Base-by-base conservation (phyloP, 2,329 filamentous ascomycete species). In the Colletotrichum aenigma region DNA sequence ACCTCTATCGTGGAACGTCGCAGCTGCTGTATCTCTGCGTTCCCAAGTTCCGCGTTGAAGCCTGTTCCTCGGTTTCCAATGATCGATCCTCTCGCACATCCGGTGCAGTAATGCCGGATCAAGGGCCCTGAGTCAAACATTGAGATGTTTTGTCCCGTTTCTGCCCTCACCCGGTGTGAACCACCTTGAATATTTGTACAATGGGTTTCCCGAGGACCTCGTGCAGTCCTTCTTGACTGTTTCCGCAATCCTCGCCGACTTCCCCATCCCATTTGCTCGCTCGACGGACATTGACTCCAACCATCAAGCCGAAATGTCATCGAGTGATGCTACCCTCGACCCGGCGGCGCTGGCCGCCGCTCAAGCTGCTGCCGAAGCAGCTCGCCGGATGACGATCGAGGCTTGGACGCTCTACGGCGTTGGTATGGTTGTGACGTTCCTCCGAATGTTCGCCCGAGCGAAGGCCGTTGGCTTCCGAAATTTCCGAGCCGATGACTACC, bases 391-490 rank as follows among this genome's bases (percentile, higher is more conserved):
- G 15, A 72, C 68, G 6, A 77, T 76, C 16, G 81, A 83, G 70
- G 74, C 78, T 9, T 82, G 81, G 80, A 81, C 81, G 8, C 71
- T 84, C 1, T 82, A 82, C 36, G 72, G 75, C 1, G 71, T 83
- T 26, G 81, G 79, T 4, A 71, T 83, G 38, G 55, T 77, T 3
- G 74, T 81, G 10, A 82, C 82, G 1, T 38, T 78, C 10, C 65
- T 84, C 7, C 76, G 82, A 7, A 83, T 82, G 2, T 84, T 82
- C 70, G 80, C 82, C 21, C 79, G 82, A 8, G 70, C 80, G 16
- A 79, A 78, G 4, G 76, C 77, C 1, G 77, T 80, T 6, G 81
- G 82, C 0, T 55, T 80, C 4, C 76, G 77, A 9, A 78, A 78
- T 24, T 76, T 84, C 9, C 77, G 79, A 6, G 66, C 80, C 26